A percentile compares a stretch with the other conserved stretches of the same genome.
Evolutionary conservation across 345 rosid genomes (phyloP).

Genomic region (Eucalyptus tenuipes): DNA sequence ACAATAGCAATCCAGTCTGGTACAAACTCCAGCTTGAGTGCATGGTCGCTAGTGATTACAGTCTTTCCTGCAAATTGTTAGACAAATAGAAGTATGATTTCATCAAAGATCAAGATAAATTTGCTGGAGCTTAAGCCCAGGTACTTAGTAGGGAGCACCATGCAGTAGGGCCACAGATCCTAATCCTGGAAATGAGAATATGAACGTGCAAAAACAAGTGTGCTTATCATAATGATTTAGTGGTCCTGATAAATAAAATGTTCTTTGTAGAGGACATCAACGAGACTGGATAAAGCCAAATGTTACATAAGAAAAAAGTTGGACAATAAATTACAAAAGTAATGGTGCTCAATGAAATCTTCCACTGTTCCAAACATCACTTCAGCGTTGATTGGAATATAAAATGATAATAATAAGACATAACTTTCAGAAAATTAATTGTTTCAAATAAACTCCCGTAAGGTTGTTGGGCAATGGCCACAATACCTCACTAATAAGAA

Average conservation of each 20-base stretch:
- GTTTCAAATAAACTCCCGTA: not conserved
- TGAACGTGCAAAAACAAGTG: not conserved
- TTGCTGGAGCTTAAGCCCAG: not conserved
- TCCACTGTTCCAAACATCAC: not conserved
- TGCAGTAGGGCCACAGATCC: not conserved
- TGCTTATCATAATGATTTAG: not conserved
- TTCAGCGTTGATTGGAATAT: not conserved
- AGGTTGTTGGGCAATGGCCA: not conserved
- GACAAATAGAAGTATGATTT: not conserved
- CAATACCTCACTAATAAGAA: not conserved
- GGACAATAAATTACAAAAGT: not conserved
- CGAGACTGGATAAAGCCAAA: not conserved
- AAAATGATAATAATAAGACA: not conserved
- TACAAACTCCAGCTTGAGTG: slow-evolving; percentile 85
- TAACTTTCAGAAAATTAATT: not conserved
- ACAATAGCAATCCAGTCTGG: slow-evolving; percentile 99
- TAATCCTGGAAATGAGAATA: not conserved
- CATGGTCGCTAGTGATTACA: slow-evolving; percentile 99
- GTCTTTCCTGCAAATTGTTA: slow-evolving; percentile 69
- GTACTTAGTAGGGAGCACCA: not conserved
- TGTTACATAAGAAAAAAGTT: not conserved
- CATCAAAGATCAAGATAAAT: not conserved
- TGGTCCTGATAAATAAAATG: not conserved
- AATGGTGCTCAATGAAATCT: not conserved
- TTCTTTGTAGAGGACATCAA: not conserved